Conservation (phyloP, 148 eudicot species). For the Limonium bicolor region DNA sequence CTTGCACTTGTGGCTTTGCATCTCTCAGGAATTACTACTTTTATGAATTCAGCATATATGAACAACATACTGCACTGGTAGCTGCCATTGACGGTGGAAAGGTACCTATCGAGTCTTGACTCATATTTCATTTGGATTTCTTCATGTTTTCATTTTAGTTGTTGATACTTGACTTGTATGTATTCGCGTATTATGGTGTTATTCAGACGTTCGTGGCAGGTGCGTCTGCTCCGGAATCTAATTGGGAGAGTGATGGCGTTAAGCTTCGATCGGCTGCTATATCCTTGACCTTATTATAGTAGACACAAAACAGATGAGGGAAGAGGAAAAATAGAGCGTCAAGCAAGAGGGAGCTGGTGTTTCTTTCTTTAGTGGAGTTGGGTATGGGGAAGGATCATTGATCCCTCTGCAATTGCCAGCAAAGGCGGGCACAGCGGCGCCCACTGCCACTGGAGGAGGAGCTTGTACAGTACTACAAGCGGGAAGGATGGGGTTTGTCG, state of each 20-base stretch:
- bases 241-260: slow-evolving; percentile 71
- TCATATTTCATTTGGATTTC: neutral
- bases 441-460: too few relatives aligned
- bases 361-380: too few relatives aligned
- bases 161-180: neutral
- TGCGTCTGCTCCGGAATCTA: slow-evolving; percentile 61
- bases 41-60: slow-evolving; percentile 71
- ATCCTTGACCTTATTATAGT: slow-evolving; percentile 55
- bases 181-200: slow-evolving; percentile 4
- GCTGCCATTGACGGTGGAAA: slow-evolving; percentile 81
- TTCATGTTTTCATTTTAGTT: neutral
- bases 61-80: slow-evolving; percentile 74
- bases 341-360: too few relatives aligned
- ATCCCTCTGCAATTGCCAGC: too few relatives aligned
- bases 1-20: neutral
- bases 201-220: slow-evolving; percentile 81
- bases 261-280: slow-evolving; percentile 95
- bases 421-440: too few relatives aligned
- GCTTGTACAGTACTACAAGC: too few relatives aligned
- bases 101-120: slow-evolving; percentile 16
- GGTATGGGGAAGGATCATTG: too few relatives aligned
- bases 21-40: slow-evolving; percentile 76
- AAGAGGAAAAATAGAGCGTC: too few relatives aligned
- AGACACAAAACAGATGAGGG: too few relatives aligned
- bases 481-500: too few relatives aligned